Percentiles rank a stretch among this genome's conserved stretches.
Evolutionary conservation across 176 grass and related monocot species (phyloP).

Genomic region (Musa schizocarpa): DNA sequence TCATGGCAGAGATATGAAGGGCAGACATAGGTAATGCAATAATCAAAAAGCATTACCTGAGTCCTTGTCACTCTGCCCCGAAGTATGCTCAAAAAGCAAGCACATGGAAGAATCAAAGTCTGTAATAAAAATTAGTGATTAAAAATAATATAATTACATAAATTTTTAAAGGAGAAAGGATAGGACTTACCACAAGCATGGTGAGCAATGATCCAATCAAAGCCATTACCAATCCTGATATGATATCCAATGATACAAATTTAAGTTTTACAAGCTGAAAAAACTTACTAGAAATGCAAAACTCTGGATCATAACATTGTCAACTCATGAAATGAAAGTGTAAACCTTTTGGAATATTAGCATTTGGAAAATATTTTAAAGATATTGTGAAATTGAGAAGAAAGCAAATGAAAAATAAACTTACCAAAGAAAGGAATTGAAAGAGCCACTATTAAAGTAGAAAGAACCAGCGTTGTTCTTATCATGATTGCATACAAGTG

Average conservation of each 20-base stretch:
- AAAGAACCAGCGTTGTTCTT: slow-evolving; percentile 58
- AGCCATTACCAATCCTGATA: slow-evolving; percentile 80
- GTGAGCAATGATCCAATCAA: slow-evolving; percentile 89
- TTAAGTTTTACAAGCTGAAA: background rate
- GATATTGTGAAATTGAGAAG: background rate
- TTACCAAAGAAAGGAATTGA: slow-evolving; percentile 90
- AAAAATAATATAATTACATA: background rate
- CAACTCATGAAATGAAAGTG: background rate
- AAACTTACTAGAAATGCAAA: background rate
- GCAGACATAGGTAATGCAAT: background rate
- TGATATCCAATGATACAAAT: background rate
- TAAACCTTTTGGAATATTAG: background rate
- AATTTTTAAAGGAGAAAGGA: background rate
- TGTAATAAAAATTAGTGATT: slow-evolving; percentile 24
- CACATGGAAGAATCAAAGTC: slow-evolving; percentile 75
- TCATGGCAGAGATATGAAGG: background rate
- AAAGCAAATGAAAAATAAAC: background rate
- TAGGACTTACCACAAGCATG: slow-evolving; percentile 81
- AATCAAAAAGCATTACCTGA: slow-evolving; percentile 42
- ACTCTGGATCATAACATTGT: background rate
- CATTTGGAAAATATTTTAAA: background rate
- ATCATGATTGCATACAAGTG: slow-evolving; percentile 64
- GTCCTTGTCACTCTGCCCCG: slow-evolving; percentile 47
- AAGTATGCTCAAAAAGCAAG: slow-evolving; percentile 77
- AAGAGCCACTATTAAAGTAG: slow-evolving; percentile 65